Evolutionary conservation across 305 asterid genomes (phyloP), one percentile per base, ranked within the genome.

Genomic region (Rubia tinctorum): DNA sequence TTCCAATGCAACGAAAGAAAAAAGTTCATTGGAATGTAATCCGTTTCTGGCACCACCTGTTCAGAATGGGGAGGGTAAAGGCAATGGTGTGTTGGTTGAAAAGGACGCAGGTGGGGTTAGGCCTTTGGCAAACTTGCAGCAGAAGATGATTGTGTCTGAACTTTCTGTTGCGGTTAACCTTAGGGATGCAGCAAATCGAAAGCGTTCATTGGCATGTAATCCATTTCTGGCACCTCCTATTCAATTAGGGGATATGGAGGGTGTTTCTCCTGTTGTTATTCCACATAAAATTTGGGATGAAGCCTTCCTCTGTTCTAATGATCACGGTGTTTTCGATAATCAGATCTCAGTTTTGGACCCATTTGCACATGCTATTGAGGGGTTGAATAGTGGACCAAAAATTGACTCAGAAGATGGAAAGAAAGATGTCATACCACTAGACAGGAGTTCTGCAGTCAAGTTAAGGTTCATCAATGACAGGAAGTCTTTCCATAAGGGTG

Each of bases 191-290:
- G 75, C 84, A 8, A 84, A 78, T 84, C 83, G 76, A 23, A 84
- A 79, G 77, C 72, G 81, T 64, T 76, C 79, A 39, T 73, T 76
- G n/a, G 90, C 76, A 47, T 77, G 80, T 78, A 90, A 90, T 73
- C 97, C 93, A 17, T 90, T 85, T 86, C 88, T 89, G 80, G 86
- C 86, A 2, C 74, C 81, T 1, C 97, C 98, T 66, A 81, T 90
- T 74, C 94, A 80, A 15, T 76, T 22, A 69, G 83, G 88, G 80
- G 98, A 88, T 73, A 90, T 80, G 79, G 91, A 85, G 75, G 86
- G 37, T 13, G 11, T 82, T 9, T 70, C 80, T 62, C 75, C 87
- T 76, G 89, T 92, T 78, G 80, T 80, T 73, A 75, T 84, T 72
- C 94, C 94, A 7, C 76, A 79, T 73, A 86, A 80, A 76, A 75